phyloP scores from a whole-genome alignment of 768 basidiomycete genomes.

The Termitomyces sp. region DNA sequence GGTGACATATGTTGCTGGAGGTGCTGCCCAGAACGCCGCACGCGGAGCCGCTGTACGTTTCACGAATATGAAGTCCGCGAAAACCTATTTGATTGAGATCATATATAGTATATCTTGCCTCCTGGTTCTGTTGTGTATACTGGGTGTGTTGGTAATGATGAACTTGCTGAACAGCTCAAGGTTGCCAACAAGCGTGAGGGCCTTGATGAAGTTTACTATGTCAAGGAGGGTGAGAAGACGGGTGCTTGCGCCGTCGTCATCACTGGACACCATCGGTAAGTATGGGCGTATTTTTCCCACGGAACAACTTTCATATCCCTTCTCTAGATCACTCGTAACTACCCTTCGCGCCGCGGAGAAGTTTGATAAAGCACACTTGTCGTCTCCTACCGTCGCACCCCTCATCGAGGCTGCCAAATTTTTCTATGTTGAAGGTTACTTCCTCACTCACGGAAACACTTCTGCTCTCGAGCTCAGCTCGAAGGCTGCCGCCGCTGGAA shows the following conservation, averaged over 20 bases:
- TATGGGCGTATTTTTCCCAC: neutral
- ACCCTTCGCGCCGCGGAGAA: constrained; percentile 87
- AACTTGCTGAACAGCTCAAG: constrained; percentile 85
- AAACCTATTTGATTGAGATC: constrained; percentile 10
- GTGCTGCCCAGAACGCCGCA: constrained; percentile 95
- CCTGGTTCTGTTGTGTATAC: constrained; percentile 87
- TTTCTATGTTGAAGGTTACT: constrained; percentile 96
- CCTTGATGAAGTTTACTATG: constrained; percentile 82
- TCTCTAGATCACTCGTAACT: constrained; percentile 82
- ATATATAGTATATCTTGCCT: constrained; percentile 91
- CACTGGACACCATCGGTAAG: constrained; percentile 86
- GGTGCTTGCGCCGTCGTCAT: constrained; percentile 96
- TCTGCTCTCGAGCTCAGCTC: constrained; percentile 71
- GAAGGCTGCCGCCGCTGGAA: constrained; percentile 69
- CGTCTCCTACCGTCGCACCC: constrained; percentile 68
- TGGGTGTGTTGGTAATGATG: constrained; percentile 92
- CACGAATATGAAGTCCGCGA: neutral
- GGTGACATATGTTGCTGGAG: constrained; percentile 92
- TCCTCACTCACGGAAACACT: constrained; percentile 89
- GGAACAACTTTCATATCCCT: neutral
- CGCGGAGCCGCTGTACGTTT: constrained; percentile 87
- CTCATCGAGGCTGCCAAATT: constrained; percentile 77
- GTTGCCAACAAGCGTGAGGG: constrained; percentile 92
- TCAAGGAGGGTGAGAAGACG: constrained; percentile 83
- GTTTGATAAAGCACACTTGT: constrained; percentile 79